phyloP scores from a whole-genome alignment of 2,329 filamentous ascomycete genomes.

The Pseudogymnoascus sp. region DNA sequence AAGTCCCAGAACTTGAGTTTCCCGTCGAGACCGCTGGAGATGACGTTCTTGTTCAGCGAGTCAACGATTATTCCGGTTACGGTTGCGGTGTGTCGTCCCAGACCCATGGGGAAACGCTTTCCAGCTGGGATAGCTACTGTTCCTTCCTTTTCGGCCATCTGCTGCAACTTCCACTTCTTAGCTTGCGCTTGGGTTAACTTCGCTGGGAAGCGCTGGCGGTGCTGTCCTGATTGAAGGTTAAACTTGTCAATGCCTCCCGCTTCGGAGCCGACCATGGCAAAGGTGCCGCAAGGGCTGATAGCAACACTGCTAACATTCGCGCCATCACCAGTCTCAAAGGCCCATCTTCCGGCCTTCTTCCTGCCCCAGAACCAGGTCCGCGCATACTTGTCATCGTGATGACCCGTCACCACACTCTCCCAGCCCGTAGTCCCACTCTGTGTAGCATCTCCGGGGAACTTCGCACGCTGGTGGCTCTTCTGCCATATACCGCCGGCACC shows the following conservation, averaged over 20 bases:
- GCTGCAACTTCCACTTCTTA: constrained; percentile 61
- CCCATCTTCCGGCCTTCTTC: constrained; percentile 87
- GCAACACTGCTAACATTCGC: constrained; percentile 78
- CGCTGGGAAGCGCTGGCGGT: constrained; percentile 80
- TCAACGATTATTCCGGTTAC: constrained; percentile 85
- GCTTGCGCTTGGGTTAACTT: constrained; percentile 69
- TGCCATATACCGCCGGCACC: constrained; percentile 78
- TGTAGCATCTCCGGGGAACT: constrained; percentile 57
- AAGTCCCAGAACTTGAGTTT: constrained; percentile 98
- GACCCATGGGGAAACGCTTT: constrained; percentile 31
- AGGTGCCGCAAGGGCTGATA: constrained; percentile 86
- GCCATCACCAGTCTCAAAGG: constrained; percentile 75
- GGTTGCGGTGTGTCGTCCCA: constrained; percentile 68
- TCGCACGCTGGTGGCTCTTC: constrained; percentile 54
- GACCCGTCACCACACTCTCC: constrained; percentile 94
- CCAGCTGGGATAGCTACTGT: constrained; percentile 17
- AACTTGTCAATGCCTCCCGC: constrained; percentile 85
- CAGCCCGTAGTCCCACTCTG: constrained; percentile 75
- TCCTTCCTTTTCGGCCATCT: constrained; percentile 34
- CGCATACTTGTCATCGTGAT: constrained; percentile 73
- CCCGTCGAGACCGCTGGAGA: constrained; percentile 83
- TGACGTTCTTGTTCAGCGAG: constrained; percentile 73
- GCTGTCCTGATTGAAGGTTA: constrained; percentile 87
- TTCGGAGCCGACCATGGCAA: constrained; percentile 79
- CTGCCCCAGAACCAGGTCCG: constrained; percentile 98